Base-by-base conservation (phyloP, 2,329 filamentous ascomycete species). In the Aspergillus clavatus region DNA sequence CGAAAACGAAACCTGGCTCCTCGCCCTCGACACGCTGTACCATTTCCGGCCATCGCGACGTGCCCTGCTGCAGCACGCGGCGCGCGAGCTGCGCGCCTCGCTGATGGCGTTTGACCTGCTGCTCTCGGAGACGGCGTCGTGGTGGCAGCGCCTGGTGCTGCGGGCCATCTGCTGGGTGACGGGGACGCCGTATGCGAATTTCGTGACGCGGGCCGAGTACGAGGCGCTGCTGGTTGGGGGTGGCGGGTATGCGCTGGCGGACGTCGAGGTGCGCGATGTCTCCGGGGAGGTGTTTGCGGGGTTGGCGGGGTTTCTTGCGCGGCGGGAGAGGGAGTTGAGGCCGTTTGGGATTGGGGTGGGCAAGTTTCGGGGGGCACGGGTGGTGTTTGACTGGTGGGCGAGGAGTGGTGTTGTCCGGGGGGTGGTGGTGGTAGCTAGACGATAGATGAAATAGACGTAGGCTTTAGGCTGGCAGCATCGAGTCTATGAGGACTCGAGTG, bases 71-170 rank as follows among this genome's bases (percentile, higher is more conserved):
- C 45, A 60, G 6, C 65, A 74, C 35, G 69, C 74, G 1, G 60
- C 65, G 4, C 56, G 51, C 3, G 59, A 59, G 0, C 64, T 81
- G 0, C 53, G 66, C 3, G 77, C 77, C 1, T 72, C 74, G 0
- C 59, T 78, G 41, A 77, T 80, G 72, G 76, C 73, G 0, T 81
- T 80, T 47, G 79, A 82, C 46, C 65, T 81, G 1, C 54, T 80
- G 2, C 63, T 67, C n/a, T 49, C 57, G 1, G 57, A 63, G 12
- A 47, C 53, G 4, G 50, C 52, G 0, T 52, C 54, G 0, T 36
- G 54, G 18, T 50, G 53, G 24, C 54, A 72, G 21, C 60, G 45
- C 0, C 40, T 73, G 5, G 40, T 68, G 3, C 62, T 77, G 2
- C 62, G 69, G 1, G 11, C 72, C 0, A 48, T 80, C 2, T 75